Conservation (phyloP, 2,329 filamentous ascomycete species). For the Tolypocladium ophioglossoides region DNA sequence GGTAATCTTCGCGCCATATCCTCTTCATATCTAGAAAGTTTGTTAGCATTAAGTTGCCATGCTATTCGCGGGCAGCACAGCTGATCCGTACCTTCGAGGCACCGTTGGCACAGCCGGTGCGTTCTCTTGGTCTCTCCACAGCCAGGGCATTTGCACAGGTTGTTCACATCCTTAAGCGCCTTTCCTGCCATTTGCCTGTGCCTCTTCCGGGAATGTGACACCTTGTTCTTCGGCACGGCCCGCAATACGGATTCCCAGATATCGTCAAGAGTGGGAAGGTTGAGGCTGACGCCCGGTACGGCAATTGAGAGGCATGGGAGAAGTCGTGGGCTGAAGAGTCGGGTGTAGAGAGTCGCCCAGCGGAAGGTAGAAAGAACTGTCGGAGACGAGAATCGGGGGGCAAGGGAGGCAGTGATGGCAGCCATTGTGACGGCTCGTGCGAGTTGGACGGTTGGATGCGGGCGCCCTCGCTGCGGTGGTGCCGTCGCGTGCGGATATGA, state of each 20-base stretch:
- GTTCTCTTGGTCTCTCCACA: conserved; percentile 83
- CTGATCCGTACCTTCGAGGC: conserved; percentile 60
- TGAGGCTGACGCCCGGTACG: conserved; percentile 48
- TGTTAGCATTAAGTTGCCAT: neutral
- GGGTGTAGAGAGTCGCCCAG: conserved; percentile 32
- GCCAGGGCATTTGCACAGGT: conserved; percentile 77
- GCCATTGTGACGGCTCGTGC: conserved; percentile 27
- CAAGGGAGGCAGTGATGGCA: conserved; percentile 32
- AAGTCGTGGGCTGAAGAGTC: conserved; percentile 34
- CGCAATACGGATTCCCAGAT: conserved; percentile 89
- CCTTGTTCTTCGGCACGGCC: conserved; percentile 98
- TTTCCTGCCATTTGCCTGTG: conserved; percentile 93
- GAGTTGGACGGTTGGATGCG: neutral
- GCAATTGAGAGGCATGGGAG: conserved; percentile 45
- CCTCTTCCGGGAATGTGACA: conserved; percentile 90
- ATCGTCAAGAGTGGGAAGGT: conserved; percentile 52
- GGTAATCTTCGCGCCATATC: conserved; percentile 30
- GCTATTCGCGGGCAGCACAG: neutral
- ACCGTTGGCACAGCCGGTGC: conserved; percentile 80
- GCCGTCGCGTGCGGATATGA: neutral
- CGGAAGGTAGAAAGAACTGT: conserved; percentile 29
- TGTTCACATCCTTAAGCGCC: conserved; percentile 80
- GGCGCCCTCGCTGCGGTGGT: neutral
- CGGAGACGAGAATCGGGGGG: conserved; percentile 41
- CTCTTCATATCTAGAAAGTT: conserved; percentile 30